Base-by-base conservation (phyloP, 352 stramenopile genomes). In the Phytophthora ohioensis region DNA sequence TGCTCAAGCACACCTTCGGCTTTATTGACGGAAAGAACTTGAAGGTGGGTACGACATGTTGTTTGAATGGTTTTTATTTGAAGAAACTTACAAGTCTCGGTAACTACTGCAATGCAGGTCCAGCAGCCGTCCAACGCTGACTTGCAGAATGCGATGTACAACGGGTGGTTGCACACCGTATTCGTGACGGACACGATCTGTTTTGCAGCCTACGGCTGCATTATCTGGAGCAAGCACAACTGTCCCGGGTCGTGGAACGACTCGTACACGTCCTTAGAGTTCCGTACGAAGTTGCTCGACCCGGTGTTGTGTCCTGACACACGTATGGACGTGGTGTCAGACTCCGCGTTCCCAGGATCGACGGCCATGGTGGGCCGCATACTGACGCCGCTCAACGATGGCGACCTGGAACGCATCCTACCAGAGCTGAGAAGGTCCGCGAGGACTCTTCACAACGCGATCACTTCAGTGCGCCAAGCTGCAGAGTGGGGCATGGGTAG, bases 1-100 rank as follows among this genome's bases (percentile, higher is more conserved):
- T 66, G 30, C 46, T 57, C 62, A 36, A 68, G 70, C 13, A 84
- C 64, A 66, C 47, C 4, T 52, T 78, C 73, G 15, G 60, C 30
- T 59, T 67, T 31, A 66, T 66, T 15, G 46, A 52, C 27, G 35
- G 47, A 4, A 64, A 57, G 17, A 66, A 66, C 35, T 42, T 57
- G 5, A 43, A 46, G 57, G 43, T 65, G 21, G 2, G 36, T 8
- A 39, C 30, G 21, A 61, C 53, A 36, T 59, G 52, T 6, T 59
- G 35, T 31, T 8, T 11, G 13, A 11, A 27, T 27, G 1, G 21
- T 27, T 27, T 27, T 17, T 27, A 60, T n/a, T 32, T 34, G 31
- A 45, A 30, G 9, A 30, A 27, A 39, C 4, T 27, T 57, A 47
- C 36, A 27, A 27, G 21, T 27, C 21, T 27, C 1, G 21, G 21